A percentile compares a stretch with the other conserved stretches of the same genome.
Evolutionary conservation across 805 yeast genomes (phyloP).

Genomic region (Lachancea nothofagi): DNA sequence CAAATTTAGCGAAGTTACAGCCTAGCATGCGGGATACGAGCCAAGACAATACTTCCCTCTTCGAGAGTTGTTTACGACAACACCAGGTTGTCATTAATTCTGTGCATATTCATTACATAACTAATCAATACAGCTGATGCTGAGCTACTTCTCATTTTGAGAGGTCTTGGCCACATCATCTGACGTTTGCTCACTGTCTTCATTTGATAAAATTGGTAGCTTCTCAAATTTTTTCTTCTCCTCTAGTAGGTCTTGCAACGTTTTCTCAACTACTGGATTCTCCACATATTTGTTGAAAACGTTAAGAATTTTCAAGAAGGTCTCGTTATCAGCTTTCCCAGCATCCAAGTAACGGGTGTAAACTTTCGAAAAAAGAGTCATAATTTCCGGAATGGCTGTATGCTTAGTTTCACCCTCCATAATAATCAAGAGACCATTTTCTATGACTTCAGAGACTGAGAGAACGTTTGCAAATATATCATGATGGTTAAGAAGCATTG

Average conservation of each 20-base stretch:
- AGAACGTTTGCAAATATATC: constrained; percentile 36
- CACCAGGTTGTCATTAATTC: not conserved
- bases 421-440: constrained; percentile 69
- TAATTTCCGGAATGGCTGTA: constrained; percentile 36
- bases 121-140: not conserved
- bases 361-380: constrained; percentile 63
- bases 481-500: constrained; percentile 35
- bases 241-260: constrained; percentile 35
- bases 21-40: not conserved
- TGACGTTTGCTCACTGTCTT: not conserved
- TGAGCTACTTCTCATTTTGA: not conserved
- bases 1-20: constrained; percentile 23
- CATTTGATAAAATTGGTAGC: not conserved
- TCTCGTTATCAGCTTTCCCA: constrained; percentile 35
- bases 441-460: constrained; percentile 54
- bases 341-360: constrained; percentile 44
- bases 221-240: constrained; percentile 28
- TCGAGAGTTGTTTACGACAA: not conserved
- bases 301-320: constrained; percentile 35
- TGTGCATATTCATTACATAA: constrained; percentile 7
- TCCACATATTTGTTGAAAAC: constrained; percentile 38
- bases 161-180: not conserved
- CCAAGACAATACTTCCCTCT: not conserved
- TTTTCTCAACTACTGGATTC: constrained; percentile 35
- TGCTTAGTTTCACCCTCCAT: constrained; percentile 57